Evolutionary conservation across 139 green algal species (phyloP).

Genomic region (Haematococcus lacustris): DNA sequence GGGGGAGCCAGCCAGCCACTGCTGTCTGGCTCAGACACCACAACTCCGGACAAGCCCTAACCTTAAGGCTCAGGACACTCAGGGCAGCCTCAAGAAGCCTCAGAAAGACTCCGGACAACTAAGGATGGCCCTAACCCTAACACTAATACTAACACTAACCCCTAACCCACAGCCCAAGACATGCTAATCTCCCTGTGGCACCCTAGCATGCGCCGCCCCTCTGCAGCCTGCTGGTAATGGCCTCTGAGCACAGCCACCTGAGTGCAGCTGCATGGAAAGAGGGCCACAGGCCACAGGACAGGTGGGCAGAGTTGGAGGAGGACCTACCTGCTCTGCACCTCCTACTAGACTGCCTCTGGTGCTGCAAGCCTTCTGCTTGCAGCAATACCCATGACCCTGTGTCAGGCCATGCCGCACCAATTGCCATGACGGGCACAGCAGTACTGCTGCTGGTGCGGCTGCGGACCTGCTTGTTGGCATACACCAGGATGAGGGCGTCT

Average conservation of each 20-base stretch:
- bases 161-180: no score
- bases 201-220: no score
- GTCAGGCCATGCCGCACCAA: not conserved
- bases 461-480: conserved; percentile 93
- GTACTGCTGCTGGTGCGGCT: not conserved
- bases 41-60: no score
- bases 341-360: not conserved
- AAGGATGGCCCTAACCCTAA: no score
- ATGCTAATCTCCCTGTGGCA: not conserved
- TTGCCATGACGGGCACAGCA: not conserved
- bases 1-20: not conserved
- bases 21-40: no score
- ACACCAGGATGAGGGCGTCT: conserved; percentile 90
- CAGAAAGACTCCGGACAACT: no score
- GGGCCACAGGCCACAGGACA: no score
- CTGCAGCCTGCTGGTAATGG: not conserved
- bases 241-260: not conserved
- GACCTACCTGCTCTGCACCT: not conserved
- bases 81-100: not conserved
- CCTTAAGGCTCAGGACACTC: no score
- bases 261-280: no score
- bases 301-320: no score
- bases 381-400: not conserved
- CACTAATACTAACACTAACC: no score
- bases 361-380: not conserved